Percentiles rank a stretch among this genome's conserved stretches.
phyloP scores from a whole-genome alignment of 352 stramenopile genomes.

The Phytophthora nicotianae region DNA sequence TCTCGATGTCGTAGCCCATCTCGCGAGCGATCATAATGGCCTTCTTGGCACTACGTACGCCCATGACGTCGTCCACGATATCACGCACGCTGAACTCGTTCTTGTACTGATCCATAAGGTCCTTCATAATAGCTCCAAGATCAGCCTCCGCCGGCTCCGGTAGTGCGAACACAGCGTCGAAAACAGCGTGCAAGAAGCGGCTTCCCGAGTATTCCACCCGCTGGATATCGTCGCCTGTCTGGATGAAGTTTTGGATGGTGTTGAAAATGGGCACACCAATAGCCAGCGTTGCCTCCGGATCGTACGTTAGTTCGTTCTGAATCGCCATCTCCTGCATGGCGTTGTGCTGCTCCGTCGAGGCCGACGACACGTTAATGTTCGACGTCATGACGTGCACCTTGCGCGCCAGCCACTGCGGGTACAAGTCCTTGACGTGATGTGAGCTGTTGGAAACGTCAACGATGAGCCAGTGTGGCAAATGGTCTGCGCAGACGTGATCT shows the following conservation, averaged over 20 bases:
- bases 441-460: conserved; percentile 94
- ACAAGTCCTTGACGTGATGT: conserved; percentile 78
- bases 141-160: conserved; percentile 40
- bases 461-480: conserved; percentile 93
- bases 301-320: conserved; percentile 90
- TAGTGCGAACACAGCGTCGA: conserved; percentile 50
- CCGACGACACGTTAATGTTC: conserved; percentile 91
- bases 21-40: conserved; percentile 94
- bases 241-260: conserved; percentile 93
- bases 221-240: conserved; percentile 92
- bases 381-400: conserved; percentile 94
- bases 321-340: conserved; percentile 73
- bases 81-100: conserved; percentile 60
- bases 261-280: conserved; percentile 92
- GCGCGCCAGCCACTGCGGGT: conserved; percentile 89
- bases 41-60: conserved; percentile 89
- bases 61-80: conserved; percentile 93
- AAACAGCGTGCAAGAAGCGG: conserved; percentile 85
- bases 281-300: conserved; percentile 77
- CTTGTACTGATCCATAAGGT: conserved; percentile 63
- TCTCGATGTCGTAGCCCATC: conserved; percentile 85
- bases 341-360: conserved; percentile 72
- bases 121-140: conserved; percentile 69
- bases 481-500: conserved; percentile 81
- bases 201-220: conserved; percentile 92